Evolutionary conservation across 2,329 filamentous ascomycete species (phyloP).

Genomic region (Colletotrichum sidae): DNA sequence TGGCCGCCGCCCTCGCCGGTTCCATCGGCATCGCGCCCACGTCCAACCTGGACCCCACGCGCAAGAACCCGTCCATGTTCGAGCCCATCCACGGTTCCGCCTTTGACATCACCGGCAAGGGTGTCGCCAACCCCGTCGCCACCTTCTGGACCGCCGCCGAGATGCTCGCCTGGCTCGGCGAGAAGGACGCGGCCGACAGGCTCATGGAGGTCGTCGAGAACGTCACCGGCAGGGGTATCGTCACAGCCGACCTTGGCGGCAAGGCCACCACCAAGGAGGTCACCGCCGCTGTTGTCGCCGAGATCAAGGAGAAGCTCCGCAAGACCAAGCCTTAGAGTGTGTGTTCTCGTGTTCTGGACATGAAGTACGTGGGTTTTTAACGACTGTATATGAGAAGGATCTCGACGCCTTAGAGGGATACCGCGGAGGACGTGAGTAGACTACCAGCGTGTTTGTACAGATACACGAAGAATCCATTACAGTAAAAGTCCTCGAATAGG

Average conservation of each 20-base stretch:
- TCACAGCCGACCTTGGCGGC: conserved; percentile 64
- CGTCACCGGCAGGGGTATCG: conserved; percentile 60
- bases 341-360: background rate
- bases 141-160: conserved; percentile 66
- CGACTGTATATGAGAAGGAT: conserved; percentile 8
- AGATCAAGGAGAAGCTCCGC: conserved; percentile 30
- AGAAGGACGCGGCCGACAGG: conserved; percentile 57
- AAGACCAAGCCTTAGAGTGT: conserved; percentile 10
- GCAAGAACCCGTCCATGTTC: conserved; percentile 65
- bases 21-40: conserved; percentile 77
- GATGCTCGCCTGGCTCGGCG: conserved; percentile 66
- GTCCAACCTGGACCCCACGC: conserved; percentile 69
- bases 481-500: background rate
- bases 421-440: background rate
- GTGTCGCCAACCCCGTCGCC: conserved; percentile 64
- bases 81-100: conserved; percentile 68
- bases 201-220: conserved; percentile 62
- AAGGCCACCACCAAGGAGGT: conserved; percentile 39
- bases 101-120: conserved; percentile 65
- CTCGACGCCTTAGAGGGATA: background rate
- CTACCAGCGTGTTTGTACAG: conserved; percentile 1
- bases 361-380: background rate
- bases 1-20: conserved; percentile 75
- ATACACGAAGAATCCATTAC: background rate
- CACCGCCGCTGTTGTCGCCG: conserved; percentile 27